These are phyloP conservation scores for Juncus effusus DNA, from an alignment of 176 grass and related monocot species.

Conservation along the genomic window DNA sequence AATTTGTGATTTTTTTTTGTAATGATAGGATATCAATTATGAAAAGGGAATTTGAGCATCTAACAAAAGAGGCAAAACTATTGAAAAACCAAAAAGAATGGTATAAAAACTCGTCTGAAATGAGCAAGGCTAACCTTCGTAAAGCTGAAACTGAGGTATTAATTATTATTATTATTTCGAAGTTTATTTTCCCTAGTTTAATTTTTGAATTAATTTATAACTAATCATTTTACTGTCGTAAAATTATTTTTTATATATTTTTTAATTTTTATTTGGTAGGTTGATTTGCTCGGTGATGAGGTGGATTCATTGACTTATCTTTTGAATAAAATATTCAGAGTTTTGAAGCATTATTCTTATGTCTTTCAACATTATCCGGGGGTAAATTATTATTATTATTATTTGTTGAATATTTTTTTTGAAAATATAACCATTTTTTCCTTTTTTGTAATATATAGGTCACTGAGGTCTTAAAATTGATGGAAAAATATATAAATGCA, in stretches of 20 bases:
- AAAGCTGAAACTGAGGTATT: conserved; percentile 38
- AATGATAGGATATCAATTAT: conserved; percentile 28
- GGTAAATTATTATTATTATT: conserved; percentile 11
- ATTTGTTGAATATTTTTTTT: neutral
- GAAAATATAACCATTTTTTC: neutral
- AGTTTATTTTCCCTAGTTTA: too few relatives aligned
- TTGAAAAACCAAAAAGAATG: conserved; percentile 26
- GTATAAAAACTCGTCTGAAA: conserved; percentile 37
- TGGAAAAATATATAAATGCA: conserved; percentile 31
- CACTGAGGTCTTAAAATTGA: conserved; percentile 27
- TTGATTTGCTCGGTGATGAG: conserved; percentile 44
- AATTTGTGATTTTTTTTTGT: neutral
- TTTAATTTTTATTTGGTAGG: conserved; percentile 25
- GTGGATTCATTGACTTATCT: conserved; percentile 30
- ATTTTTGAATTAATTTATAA: too few relatives aligned
- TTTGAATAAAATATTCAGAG: conserved; percentile 38
- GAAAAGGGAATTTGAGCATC: conserved; percentile 30
- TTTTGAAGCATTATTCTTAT: conserved; percentile 40
- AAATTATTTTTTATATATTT: conserved; percentile 1
- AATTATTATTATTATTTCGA: too few relatives aligned
- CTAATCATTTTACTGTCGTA: neutral
- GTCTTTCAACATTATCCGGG: conserved; percentile 44
- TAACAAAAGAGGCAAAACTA: conserved; percentile 30
- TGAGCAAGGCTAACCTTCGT: conserved; percentile 26
- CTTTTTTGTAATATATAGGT: conserved; percentile 19